phyloP scores from a whole-genome alignment of 441 rosid genomes.

The Gossypium schwendimanii region DNA sequence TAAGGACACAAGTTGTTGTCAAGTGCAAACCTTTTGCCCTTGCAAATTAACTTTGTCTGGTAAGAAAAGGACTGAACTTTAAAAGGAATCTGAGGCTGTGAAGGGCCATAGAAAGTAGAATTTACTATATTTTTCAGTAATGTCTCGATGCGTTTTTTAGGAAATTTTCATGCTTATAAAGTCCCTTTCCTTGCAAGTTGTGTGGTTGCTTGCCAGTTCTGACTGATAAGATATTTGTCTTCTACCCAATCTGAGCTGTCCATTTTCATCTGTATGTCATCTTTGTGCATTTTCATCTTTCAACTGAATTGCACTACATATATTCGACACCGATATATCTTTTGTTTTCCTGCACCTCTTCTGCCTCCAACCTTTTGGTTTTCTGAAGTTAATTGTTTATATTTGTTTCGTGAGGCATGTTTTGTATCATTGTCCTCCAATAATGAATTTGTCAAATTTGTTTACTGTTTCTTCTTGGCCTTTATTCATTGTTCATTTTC shows the following conservation, averaged over 20 bases:
- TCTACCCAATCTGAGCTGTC: neutral
- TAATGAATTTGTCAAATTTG: neutral
- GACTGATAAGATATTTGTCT: neutral
- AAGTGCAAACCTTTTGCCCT: neutral
- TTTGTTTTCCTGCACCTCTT: neutral
- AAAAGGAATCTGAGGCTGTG: slow-evolving; percentile 3
- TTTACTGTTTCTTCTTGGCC: neutral
- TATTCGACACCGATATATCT: neutral
- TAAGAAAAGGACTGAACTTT: neutral
- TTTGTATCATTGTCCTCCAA: neutral
- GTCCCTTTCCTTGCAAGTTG: neutral
- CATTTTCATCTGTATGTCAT: neutral
- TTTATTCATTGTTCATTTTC: neutral
- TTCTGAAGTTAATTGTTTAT: slow-evolving; percentile 3
- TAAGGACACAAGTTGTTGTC: neutral
- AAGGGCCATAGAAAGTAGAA: slow-evolving; percentile 2
- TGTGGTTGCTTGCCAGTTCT: neutral
- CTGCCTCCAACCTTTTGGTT: neutral
- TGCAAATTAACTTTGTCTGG: neutral
- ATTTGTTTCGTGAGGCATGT: neutral
- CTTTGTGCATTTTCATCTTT: neutral
- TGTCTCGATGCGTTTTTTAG: neutral
- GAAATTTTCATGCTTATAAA: slow-evolving; percentile 1
- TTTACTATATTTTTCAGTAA: neutral
- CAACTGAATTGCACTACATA: neutral